Conservation (phyloP, 2,329 filamentous ascomycete genomes). For the Aspergillus sp. region DNA sequence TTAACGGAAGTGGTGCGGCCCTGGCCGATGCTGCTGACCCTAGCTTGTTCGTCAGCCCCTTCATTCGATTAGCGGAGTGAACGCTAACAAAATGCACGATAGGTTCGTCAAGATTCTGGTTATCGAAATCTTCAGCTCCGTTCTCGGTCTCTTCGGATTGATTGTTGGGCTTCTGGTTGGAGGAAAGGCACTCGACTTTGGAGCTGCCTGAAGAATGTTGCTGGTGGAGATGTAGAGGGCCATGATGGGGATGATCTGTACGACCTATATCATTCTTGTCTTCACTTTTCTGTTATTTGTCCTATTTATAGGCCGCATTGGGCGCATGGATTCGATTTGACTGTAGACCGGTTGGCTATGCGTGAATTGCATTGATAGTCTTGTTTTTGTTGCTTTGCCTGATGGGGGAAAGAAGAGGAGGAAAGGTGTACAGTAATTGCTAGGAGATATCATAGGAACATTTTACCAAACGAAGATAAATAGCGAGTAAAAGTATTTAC, state of each 20-base stretch:
- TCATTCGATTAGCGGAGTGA: background rate
- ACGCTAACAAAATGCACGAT: conserved; percentile 14
- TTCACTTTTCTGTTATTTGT: conserved; percentile 24
- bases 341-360: conserved; percentile 30
- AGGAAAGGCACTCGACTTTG: conserved; percentile 77
- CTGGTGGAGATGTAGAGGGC: conserved; percentile 20
- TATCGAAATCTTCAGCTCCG: conserved; percentile 98
- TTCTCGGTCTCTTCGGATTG: conserved; percentile 91
- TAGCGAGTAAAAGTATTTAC: background rate
- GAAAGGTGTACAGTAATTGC: conserved; percentile 25
- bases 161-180: conserved; percentile 91
- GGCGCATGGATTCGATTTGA: conserved; percentile 41
- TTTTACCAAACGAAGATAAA: background rate
- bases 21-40: conserved; percentile 93
- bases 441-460: background rate
- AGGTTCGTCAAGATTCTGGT: conserved; percentile 99
- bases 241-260: conserved; percentile 25
- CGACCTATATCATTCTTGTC: conserved; percentile 24
- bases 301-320: conserved; percentile 41
- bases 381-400: conserved; percentile 29
- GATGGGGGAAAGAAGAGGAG: conserved; percentile 6
- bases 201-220: conserved; percentile 26
- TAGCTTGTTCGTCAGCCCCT: conserved; percentile 66
- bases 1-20: conserved; percentile 96
- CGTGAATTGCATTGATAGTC: conserved; percentile 33